phyloP scores from a whole-genome alignment of 129 eudicot species.

The Chrysanthemum lavandulifolium region DNA sequence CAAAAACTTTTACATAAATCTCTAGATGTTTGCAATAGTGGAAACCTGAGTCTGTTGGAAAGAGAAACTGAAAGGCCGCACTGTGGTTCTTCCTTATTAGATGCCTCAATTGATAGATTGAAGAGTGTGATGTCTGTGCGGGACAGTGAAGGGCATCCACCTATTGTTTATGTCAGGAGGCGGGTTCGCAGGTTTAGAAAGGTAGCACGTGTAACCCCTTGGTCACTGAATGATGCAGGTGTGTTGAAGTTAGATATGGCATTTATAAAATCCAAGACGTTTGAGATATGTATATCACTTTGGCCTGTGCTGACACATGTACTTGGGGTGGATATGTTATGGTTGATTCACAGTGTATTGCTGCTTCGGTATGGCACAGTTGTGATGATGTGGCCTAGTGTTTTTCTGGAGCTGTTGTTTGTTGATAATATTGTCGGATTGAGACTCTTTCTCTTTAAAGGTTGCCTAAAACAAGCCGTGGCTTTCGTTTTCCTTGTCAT shows the following conservation, averaged over 20 bases:
- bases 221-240: constrained; percentile 41
- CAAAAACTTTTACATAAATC: constrained; percentile 38
- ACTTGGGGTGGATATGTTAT: constrained; percentile 35
- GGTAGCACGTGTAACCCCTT: constrained; percentile 8
- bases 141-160: constrained; percentile 39
- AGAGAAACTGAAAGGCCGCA: constrained; percentile 29
- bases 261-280: constrained; percentile 32
- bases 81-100: constrained; percentile 34
- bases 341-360: constrained; percentile 44
- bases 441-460: constrained; percentile 73
- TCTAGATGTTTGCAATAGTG: constrained; percentile 25
- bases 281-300: constrained; percentile 37
- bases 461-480: constrained; percentile 74
- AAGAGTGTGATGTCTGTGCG: constrained; percentile 13
- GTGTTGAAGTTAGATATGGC: constrained; percentile 32
- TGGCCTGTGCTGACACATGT: constrained; percentile 35
- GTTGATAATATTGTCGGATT: constrained; percentile 73
- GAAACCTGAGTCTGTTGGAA: constrained; percentile 27
- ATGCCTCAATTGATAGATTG: constrained; percentile 23
- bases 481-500: constrained; percentile 59
- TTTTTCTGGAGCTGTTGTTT: constrained; percentile 78
- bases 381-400: constrained; percentile 61
- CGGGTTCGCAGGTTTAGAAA: constrained; percentile 41
- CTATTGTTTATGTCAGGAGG: constrained; percentile 77
- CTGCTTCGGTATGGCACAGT: constrained; percentile 61